These are phyloP conservation scores for Blastocystis sp. DNA, from an alignment of 352 stramenopile genomes.

Conservation along the genomic window DNA sequence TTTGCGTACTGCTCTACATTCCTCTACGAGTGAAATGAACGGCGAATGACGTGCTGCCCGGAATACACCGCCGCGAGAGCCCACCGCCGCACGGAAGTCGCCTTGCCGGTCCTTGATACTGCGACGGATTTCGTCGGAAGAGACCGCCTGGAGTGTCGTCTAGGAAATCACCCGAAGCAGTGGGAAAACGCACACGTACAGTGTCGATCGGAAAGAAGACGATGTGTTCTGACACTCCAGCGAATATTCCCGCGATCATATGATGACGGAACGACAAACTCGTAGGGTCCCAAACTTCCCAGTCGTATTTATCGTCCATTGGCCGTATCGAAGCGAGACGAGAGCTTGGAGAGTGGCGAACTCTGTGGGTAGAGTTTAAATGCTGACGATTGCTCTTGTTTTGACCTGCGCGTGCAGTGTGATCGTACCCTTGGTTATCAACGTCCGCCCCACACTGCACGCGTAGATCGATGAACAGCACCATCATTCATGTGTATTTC, in stretches of 20 bases:
- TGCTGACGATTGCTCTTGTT: background rate
- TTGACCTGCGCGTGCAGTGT: background rate
- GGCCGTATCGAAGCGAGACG: background rate
- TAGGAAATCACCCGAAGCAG: slow-evolving; percentile 16
- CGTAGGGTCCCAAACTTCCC: slow-evolving; percentile 87
- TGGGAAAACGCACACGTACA: slow-evolving; percentile 57
- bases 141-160: slow-evolving; percentile 65
- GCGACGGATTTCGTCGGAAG: background rate
- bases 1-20: slow-evolving; percentile 46
- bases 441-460: background rate
- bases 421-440: background rate
- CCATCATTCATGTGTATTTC: slow-evolving; percentile 3
- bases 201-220: slow-evolving; percentile 94
- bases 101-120: slow-evolving; percentile 1
- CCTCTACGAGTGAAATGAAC: slow-evolving; percentile 48
- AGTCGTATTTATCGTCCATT: slow-evolving; percentile 77
- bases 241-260: slow-evolving; percentile 87
- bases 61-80: slow-evolving; percentile 37
- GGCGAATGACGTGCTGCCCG: slow-evolving; percentile 62
- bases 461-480: background rate
- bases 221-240: slow-evolving; percentile 92
- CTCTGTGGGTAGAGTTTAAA: background rate
- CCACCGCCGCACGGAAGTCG: background rate
- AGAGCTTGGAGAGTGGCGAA: background rate
- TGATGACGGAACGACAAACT: slow-evolving; percentile 89